Evolutionary conservation across 2,329 filamentous ascomycete genomes (phyloP).

Genomic region (Talaromyces sp.): DNA sequence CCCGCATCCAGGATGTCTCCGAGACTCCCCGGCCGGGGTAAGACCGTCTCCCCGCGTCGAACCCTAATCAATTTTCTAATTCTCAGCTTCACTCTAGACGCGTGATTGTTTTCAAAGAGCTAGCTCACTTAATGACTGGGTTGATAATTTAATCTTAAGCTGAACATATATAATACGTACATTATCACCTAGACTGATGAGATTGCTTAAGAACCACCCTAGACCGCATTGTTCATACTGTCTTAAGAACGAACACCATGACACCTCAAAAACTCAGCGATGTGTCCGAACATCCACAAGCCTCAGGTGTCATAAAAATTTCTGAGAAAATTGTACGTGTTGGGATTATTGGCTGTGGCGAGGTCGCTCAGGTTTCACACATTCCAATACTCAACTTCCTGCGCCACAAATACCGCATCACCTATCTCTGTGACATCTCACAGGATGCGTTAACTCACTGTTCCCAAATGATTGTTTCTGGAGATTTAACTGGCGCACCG

Average conservation of each 20-base stretch:
- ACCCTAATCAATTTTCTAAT: not conserved
- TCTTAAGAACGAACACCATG: not conserved
- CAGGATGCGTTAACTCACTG: conserved; percentile 35
- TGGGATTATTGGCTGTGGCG: conserved; percentile 45
- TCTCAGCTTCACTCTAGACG: not conserved
- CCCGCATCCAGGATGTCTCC: not conserved
- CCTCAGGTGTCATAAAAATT: not conserved
- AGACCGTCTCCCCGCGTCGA: not conserved
- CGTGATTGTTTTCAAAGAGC: not conserved
- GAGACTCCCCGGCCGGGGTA: conserved; percentile 1
- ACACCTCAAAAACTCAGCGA: not conserved
- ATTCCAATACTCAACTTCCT: conserved; percentile 44
- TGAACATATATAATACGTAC: not conserved
- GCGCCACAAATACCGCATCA: conserved; percentile 39
- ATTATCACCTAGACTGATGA: not conserved
- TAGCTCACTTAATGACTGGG: not conserved
- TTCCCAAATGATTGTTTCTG: conserved; percentile 10
- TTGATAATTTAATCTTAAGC: not conserved
- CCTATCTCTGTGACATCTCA: conserved; percentile 50
- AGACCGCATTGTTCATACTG: not conserved
- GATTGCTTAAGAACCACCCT: not conserved
- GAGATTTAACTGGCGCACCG: conserved; percentile 15
- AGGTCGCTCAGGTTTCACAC: conserved; percentile 47
- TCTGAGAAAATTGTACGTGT: conserved; percentile 17
- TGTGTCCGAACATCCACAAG: not conserved